A percentile compares a stretch with the other conserved stretches of the same genome.
phyloP scores from a whole-genome alignment of 345 rosid species.

The Moricandia arvensis region DNA sequence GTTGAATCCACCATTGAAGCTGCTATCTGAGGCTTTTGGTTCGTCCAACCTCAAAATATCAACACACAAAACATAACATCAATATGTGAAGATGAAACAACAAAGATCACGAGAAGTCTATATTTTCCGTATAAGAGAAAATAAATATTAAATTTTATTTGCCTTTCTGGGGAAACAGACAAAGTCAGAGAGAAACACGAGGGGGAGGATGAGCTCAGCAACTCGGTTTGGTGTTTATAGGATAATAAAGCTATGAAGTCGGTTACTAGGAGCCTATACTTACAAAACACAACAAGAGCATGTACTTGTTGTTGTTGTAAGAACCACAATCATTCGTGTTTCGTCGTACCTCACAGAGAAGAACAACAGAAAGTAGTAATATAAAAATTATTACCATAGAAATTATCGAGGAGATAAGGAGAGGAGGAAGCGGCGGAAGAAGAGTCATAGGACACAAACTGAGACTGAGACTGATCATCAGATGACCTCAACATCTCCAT shows the following conservation, averaged over 20 bases:
- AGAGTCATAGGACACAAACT: constrained; percentile 59
- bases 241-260: constrained; percentile 26
- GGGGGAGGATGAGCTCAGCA: constrained; percentile 23
- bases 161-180: constrained; percentile 32
- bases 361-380: neutral
- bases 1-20: constrained; percentile 54
- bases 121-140: neutral
- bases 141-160: neutral
- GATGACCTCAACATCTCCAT: constrained; percentile 88
- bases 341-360: neutral
- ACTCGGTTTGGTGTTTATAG: constrained; percentile 9
- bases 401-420: constrained; percentile 79
- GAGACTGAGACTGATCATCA: constrained; percentile 55
- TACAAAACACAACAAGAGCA: constrained; percentile 16
- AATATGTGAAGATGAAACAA: neutral
- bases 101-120: constrained; percentile 25
- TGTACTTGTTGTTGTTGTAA: neutral
- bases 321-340: constrained; percentile 14
- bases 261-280: constrained; percentile 28
- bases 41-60: constrained; percentile 53
- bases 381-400: constrained; percentile 56
- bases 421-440: constrained; percentile 55
- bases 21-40: constrained; percentile 46
- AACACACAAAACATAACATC: neutral
- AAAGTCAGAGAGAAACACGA: constrained; percentile 31